These are phyloP conservation scores for Neckera pumila DNA, from an alignment of 225 moss, liverwort and hornwort species.

Conservation along the genomic window DNA sequence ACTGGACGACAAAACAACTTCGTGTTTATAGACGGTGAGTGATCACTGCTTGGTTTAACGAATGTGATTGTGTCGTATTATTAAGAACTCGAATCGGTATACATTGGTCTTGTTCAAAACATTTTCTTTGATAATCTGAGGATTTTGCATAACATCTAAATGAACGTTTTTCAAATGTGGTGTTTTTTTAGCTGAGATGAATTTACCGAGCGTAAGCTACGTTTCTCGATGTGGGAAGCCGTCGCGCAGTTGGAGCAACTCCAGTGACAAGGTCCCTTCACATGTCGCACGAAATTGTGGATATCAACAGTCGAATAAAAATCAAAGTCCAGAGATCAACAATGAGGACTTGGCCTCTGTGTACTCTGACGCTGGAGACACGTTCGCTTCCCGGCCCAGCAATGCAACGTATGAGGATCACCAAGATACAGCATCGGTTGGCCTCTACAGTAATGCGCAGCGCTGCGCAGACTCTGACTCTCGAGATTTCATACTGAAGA, in stretches of 20 bases:
- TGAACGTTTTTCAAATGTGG: neutral
- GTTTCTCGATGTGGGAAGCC: slow-evolving; percentile 10
- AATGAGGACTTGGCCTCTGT: slow-evolving; percentile 27
- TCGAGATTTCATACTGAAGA: slow-evolving; percentile 75
- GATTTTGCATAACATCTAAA: neutral
- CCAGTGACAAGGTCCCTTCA: neutral
- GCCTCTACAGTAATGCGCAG: neutral
- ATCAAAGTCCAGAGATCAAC: slow-evolving; percentile 14
- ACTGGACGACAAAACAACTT: neutral
- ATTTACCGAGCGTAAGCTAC: slow-evolving; percentile 21
- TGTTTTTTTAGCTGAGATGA: slow-evolving; percentile 11
- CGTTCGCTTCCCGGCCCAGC: slow-evolving; percentile 32
- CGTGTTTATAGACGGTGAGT: neutral
- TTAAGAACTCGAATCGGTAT: neutral
- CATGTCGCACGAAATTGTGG: neutral
- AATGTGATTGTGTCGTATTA: neutral
- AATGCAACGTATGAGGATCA: slow-evolving; percentile 17
- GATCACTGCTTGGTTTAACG: neutral
- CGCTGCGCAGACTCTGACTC: slow-evolving; percentile 40
- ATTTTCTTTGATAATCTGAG: neutral
- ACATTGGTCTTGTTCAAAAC: neutral
- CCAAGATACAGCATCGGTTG: neutral
- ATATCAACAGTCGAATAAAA: neutral
- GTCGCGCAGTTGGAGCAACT: slow-evolving; percentile 17
- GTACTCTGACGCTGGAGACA: slow-evolving; percentile 44